These are phyloP conservation scores for Suillus fuscotomentosus DNA, from an alignment of 768 basidiomycete genomes.

Conservation along the genomic window DNA sequence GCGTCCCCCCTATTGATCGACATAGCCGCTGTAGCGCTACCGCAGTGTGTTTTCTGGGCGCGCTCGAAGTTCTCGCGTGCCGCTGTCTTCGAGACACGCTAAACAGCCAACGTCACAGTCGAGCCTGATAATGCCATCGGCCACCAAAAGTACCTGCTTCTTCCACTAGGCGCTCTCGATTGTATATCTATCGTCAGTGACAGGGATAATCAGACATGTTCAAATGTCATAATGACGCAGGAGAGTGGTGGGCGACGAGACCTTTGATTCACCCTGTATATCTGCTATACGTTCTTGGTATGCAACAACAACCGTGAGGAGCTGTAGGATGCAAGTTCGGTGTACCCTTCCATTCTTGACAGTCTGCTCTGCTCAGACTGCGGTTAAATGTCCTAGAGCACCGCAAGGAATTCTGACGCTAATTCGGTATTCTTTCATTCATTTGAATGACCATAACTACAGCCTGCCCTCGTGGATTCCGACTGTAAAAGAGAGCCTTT, in stretches of 20 bases:
- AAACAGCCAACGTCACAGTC: too few relatives aligned
- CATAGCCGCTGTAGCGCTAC: too few relatives aligned
- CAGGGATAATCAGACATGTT: not conserved
- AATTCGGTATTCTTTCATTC: not conserved
- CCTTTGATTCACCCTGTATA: not conserved
- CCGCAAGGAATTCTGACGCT: not conserved
- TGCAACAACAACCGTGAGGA: not conserved
- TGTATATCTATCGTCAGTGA: too few relatives aligned
- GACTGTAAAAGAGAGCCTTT: too few relatives aligned
- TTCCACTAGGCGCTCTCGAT: not conserved
- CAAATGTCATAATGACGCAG: not conserved
- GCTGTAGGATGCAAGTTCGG: not conserved
- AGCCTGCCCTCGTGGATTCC: too few relatives aligned
- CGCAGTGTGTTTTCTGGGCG: too few relatives aligned
- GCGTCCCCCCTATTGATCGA: too few relatives aligned
- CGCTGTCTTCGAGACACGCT: not conserved
- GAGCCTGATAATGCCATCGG: too few relatives aligned
- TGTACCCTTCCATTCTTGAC: not conserved
- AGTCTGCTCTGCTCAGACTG: not conserved
- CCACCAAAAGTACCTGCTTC: too few relatives aligned
- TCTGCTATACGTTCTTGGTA: not conserved
- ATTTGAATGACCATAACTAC: too few relatives aligned
- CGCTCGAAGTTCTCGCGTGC: too few relatives aligned
- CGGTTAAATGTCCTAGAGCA: not conserved
- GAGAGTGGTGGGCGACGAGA: not conserved